phyloP scores from a whole-genome alignment of 768 basidiomycete species.

The Postia placenta region DNA sequence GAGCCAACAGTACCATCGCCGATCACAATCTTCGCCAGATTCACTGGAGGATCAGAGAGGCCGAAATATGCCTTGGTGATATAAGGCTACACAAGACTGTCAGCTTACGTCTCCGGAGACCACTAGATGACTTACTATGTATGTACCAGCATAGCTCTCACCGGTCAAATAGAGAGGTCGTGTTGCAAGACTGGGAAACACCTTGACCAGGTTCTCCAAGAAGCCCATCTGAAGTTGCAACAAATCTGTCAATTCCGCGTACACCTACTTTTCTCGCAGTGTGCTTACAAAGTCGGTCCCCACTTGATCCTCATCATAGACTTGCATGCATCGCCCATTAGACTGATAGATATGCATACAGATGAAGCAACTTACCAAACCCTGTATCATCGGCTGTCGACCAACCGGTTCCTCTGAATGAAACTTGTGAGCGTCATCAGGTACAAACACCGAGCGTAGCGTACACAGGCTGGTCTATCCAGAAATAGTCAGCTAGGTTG shows the following conservation, averaged over 20 bases:
- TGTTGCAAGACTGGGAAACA: slow-evolving; percentile 62
- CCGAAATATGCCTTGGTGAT: slow-evolving; percentile 69
- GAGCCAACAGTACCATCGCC: slow-evolving; percentile 60
- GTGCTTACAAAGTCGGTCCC: slow-evolving; percentile 42
- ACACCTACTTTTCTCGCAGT: too few relatives aligned
- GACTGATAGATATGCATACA: background rate
- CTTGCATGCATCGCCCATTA: slow-evolving; percentile 5
- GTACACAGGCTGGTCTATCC: slow-evolving; percentile 70
- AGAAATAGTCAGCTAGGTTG: slow-evolving; percentile 58
- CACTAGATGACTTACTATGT: slow-evolving; percentile 39
- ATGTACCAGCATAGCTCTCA: slow-evolving; percentile 72
- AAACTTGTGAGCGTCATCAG: slow-evolving; percentile 9
- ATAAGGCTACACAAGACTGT: slow-evolving; percentile 46
- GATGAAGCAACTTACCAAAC: slow-evolving; percentile 38
- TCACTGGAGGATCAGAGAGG: slow-evolving; percentile 58
- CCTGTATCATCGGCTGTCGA: slow-evolving; percentile 58
- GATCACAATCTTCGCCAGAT: slow-evolving; percentile 60
- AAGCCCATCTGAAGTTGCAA: slow-evolving; percentile 76
- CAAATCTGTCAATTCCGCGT: too few relatives aligned
- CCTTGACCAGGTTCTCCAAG: slow-evolving; percentile 61
- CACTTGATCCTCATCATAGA: slow-evolving; percentile 54
- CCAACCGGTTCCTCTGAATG: slow-evolving; percentile 49
- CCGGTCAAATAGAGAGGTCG: slow-evolving; percentile 67
- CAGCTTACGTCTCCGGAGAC: background rate
- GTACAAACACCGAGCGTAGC: slow-evolving; percentile 9